Evolutionary conservation across 2,329 filamentous ascomycete genomes (phyloP), one percentile per base, ranked within the genome.

Genomic region (Cryphonectria parasitica): DNA sequence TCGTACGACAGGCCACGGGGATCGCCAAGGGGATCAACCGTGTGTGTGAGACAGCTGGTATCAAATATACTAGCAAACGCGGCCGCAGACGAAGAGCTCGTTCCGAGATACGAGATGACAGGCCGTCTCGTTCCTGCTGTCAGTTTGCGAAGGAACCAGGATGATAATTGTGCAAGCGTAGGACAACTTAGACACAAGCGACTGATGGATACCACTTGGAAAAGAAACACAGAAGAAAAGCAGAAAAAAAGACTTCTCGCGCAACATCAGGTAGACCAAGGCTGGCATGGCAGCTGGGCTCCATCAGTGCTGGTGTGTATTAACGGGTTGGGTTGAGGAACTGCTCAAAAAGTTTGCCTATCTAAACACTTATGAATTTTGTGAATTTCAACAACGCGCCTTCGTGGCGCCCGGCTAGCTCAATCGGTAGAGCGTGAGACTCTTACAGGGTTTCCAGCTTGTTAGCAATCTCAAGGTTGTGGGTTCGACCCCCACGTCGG

Each of bases 391-490:
- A 67, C 70, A 62, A 72, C 61, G 68, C 68, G 68, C 64, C 70
- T 68, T 68, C 1, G 36, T 45, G 68, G 34, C 70, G 84, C 85
- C 85, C 82, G 84, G 85, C 84, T 89, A 89, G 87, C 87, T 89
- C 87, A 89, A 89, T 89, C 86, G 86, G 87, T 90, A 90, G 89
- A 91, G 88, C 88, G 88, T 90, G 86, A 89, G 88, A 90, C 89
- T 90, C 89, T 88, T 87, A 87, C 11, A 49, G 60, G 28, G 34
- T 45, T 71, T 67, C 58, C 66, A 39, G 69, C 63, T 69, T 71
- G 66, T 71, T 54, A 66, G 13, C 17, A 66, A 71, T 71, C 66
- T 69, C 66, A 71, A 69, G 66, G 69, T 66, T 71, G 69, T 71
- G 66, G 66, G 69, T 71, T 71, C 69, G 64, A 68, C 69, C 69